These are phyloP conservation scores for Coniochaeta sp. DNA, from an alignment of 2,329 filamentous ascomycete genomes.

Conservation along the genomic window DNA sequence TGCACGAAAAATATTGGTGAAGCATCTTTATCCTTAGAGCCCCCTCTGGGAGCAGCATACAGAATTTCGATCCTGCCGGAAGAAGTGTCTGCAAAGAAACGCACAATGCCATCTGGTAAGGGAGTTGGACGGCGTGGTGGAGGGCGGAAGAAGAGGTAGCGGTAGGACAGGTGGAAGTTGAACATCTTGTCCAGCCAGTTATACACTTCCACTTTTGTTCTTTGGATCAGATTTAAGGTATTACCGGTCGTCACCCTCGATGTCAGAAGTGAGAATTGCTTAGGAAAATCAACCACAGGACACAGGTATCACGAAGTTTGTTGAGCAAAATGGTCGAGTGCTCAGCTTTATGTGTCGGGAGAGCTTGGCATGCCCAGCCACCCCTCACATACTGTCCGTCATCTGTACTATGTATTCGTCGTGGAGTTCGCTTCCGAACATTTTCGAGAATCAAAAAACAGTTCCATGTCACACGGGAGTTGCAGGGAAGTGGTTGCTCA, in stretches of 20 bases:
- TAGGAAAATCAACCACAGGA: not conserved
- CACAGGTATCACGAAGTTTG: not conserved
- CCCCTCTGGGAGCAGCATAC: slow-evolving; percentile 23
- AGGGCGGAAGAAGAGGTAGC: slow-evolving; percentile 21
- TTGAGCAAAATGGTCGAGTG: not conserved
- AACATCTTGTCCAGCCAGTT: slow-evolving; percentile 6
- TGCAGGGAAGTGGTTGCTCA: too few relatives aligned
- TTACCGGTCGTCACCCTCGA: not conserved
- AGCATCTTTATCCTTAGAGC: slow-evolving; percentile 5
- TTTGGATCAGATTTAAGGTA: too few relatives aligned
- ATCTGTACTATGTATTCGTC: not conserved
- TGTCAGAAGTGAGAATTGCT: not conserved
- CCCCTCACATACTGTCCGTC: not conserved
- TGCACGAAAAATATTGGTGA: slow-evolving; percentile 43
- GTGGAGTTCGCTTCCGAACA: not conserved
- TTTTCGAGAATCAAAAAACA: not conserved
- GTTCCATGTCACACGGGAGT: not conserved
- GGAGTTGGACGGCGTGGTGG: slow-evolving; percentile 15
- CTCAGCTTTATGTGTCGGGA: not conserved
- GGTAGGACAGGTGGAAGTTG: slow-evolving; percentile 22
- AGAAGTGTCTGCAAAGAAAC: slow-evolving; percentile 34
- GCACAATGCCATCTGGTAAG: slow-evolving; percentile 31
- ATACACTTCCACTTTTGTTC: not conserved
- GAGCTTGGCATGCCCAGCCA: not conserved
- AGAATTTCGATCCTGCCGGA: slow-evolving; percentile 42